Conservation (phyloP, 2,329 filamentous ascomycete species). For the Xylariaceae sp. region DNA sequence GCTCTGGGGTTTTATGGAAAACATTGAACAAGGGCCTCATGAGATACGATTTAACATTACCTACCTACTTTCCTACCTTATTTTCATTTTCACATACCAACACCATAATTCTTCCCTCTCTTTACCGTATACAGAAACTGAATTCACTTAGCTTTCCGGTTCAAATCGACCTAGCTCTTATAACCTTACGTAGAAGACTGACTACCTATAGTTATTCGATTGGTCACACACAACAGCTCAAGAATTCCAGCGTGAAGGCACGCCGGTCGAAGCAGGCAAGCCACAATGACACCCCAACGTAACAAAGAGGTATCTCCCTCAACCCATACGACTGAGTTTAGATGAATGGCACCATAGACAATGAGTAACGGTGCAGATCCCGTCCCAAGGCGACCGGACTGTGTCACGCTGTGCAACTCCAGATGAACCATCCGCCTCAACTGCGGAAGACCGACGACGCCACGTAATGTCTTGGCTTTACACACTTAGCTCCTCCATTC, state of each 20-base stretch:
- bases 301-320: not conserved
- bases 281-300: not conserved
- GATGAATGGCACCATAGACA: not conserved
- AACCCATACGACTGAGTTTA: not conserved
- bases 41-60: too few relatives aligned
- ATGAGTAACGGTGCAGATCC: not conserved
- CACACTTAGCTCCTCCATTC: too few relatives aligned
- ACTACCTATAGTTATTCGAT: not conserved
- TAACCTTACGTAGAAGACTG: too few relatives aligned
- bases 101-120: too few relatives aligned
- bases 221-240: not conserved
- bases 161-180: too few relatives aligned
- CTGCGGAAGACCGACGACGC: not conserved
- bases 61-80: too few relatives aligned
- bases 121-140: too few relatives aligned
- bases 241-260: not conserved
- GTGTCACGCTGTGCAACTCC: not conserved
- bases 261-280: not conserved
- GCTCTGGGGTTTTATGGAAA: too few relatives aligned
- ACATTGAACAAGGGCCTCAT: too few relatives aligned
- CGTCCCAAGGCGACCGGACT: not conserved
- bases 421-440: not conserved
- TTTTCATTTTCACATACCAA: too few relatives aligned
- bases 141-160: too few relatives aligned
- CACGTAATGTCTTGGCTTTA: not conserved